Conservation (phyloP, 352 stramenopile species). For the Phytophthora capsici region DNA sequence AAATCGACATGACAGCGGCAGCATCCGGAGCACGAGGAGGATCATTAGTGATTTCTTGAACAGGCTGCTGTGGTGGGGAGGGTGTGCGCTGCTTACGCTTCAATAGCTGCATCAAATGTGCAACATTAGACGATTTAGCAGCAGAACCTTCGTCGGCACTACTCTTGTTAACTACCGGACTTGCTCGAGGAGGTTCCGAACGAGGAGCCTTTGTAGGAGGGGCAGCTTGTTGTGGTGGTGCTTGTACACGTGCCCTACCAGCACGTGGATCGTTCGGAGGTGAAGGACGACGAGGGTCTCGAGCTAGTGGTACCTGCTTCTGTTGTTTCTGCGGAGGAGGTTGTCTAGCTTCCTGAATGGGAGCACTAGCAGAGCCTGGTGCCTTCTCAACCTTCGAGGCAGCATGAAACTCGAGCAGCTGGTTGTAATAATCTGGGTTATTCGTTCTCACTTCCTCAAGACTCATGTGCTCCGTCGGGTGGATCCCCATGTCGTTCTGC, state of each 20-base stretch:
- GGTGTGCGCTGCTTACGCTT: conserved; percentile 65
- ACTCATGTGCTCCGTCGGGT: conserved; percentile 86
- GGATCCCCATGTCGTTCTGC: conserved; percentile 89
- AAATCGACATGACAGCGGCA: conserved; percentile 84
- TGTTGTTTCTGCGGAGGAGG: conserved; percentile 3
- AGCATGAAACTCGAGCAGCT: conserved; percentile 75
- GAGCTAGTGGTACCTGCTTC: conserved; percentile 22
- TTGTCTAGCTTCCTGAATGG: conserved; percentile 21
- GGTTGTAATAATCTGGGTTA: conserved; percentile 86
- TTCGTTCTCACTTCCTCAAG: conserved; percentile 87
- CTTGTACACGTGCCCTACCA: conserved; percentile 7
- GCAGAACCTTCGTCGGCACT: conserved; percentile 21
- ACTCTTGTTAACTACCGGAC: conserved; percentile 19
- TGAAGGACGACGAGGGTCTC: conserved; percentile 43
- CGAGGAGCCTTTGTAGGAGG: conserved; percentile 26
- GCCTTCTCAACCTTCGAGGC: conserved; percentile 39
- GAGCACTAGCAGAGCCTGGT: conserved; percentile 7
- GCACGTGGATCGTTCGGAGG: conserved; percentile 35
- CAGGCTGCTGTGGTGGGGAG: conserved; percentile 30
- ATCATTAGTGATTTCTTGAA: conserved; percentile 70
- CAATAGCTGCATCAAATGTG: conserved; percentile 85
- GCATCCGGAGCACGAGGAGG: conserved; percentile 57
- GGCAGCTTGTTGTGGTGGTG: conserved; percentile 9
- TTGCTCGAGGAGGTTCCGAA: conserved; percentile 21
- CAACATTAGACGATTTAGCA: conserved; percentile 73